Evolutionary conservation across 192 early-diverging fungal genomes (phyloP).

Genomic region (Martensiomyces pterosporus): DNA sequence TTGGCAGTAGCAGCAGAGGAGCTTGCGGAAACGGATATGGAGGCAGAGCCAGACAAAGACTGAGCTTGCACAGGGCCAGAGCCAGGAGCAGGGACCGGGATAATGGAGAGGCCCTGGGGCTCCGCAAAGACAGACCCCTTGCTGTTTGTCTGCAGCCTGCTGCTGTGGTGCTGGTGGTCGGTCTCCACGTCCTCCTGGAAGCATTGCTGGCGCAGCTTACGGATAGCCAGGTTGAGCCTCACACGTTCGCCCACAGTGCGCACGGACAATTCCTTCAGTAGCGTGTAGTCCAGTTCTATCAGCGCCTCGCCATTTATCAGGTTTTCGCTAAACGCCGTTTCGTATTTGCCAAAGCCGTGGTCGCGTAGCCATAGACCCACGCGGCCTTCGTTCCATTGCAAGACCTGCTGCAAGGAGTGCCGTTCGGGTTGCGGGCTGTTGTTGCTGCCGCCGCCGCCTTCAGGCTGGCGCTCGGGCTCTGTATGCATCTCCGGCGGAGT

Average conservation of each 20-base stretch:
- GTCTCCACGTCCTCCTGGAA: constrained; percentile 26
- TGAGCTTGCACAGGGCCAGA: no score
- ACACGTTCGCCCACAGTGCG: constrained; percentile 79
- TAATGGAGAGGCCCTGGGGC: no score
- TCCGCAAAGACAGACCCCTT: no score
- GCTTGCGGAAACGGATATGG: no score
- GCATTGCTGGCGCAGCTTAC: constrained; percentile 62
- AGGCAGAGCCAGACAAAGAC: no score
- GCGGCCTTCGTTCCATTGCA: constrained; percentile 50
- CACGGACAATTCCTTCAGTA: constrained; percentile 80
- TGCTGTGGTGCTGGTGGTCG: constrained; percentile 7
- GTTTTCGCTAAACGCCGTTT: constrained; percentile 59
- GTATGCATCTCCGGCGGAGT: constrained; percentile 13
- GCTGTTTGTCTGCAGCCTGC: no score
- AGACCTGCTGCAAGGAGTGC: constrained; percentile 49
- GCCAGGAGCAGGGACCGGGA: no score
- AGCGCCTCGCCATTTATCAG: constrained; percentile 78
- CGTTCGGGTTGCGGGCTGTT: constrained; percentile 3
- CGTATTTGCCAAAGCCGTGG: constrained; percentile 52
- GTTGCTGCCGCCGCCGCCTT: background rate
- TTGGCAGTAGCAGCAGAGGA: constrained; percentile 5
- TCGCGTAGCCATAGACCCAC: constrained; percentile 56
- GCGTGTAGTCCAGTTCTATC: constrained; percentile 75
- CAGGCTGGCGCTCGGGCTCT: constrained; percentile 4
- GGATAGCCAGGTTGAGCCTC: constrained; percentile 72